phyloP scores from a whole-genome alignment of 1,284 basidiomycete species.

The Malassezia furfur region DNA sequence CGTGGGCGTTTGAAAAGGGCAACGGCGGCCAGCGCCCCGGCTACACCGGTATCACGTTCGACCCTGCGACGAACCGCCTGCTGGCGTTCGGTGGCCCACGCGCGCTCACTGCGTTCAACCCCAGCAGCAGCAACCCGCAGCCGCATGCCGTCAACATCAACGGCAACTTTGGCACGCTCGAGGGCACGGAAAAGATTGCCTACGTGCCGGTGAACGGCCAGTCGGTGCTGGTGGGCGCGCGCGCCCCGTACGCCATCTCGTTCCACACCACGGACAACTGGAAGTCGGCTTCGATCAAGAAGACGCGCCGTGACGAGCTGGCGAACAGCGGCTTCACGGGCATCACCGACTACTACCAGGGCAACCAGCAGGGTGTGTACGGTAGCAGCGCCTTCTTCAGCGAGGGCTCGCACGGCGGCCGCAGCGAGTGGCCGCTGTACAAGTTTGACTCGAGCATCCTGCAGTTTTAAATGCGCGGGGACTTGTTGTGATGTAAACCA shows the following conservation, averaged over 20 bases:
- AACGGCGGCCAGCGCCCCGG: constrained; percentile 39
- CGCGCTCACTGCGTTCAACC: constrained; percentile 33
- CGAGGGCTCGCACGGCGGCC: constrained; percentile 34
- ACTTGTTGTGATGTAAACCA: too few relatives aligned
- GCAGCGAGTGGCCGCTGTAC: constrained; percentile 29
- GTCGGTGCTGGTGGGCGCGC: constrained; percentile 31
- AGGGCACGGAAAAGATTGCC: constrained; percentile 38
- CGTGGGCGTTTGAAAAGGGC: constrained; percentile 28
- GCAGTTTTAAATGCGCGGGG: constrained; percentile 1
- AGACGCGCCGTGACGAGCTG: constrained; percentile 27
- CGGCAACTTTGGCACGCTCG: constrained; percentile 29
- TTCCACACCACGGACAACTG: constrained; percentile 35
- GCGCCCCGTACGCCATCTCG: constrained; percentile 33
- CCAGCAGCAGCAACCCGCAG: constrained; percentile 15
- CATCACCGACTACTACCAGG: constrained; percentile 33
- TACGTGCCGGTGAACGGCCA: constrained; percentile 19
- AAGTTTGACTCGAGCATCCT: constrained; percentile 18
- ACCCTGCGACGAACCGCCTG: constrained; percentile 27
- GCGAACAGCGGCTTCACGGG: constrained; percentile 33
- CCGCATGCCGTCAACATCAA: constrained; percentile 27
- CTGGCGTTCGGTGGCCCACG: constrained; percentile 43
- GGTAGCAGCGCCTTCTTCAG: constrained; percentile 41
- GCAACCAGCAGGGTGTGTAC: constrained; percentile 30
- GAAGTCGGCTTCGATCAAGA: constrained; percentile 25
- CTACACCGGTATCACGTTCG: constrained; percentile 37